These are phyloP conservation scores for Hysterangium stoloniferum DNA, from an alignment of 768 basidiomycete species.

Conservation along the genomic window DNA sequence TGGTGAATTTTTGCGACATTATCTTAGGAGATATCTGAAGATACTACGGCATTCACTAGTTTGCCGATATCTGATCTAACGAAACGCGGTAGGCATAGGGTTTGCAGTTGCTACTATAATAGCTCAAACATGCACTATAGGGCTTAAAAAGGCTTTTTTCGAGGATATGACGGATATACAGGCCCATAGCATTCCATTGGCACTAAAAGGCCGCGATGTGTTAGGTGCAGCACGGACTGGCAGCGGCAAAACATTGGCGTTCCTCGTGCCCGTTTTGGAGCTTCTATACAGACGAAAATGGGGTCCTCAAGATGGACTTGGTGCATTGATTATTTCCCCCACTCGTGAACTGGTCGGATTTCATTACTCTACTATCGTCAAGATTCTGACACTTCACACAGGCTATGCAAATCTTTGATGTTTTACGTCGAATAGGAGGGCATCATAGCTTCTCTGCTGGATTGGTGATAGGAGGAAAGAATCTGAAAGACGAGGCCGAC, in stretches of 20 bases:
- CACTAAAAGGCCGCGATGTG: conserved; percentile 57
- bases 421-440: conserved; percentile 86
- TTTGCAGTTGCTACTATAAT: background rate
- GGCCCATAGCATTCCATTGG: conserved; percentile 47
- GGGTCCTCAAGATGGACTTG: conserved; percentile 69
- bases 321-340: conserved; percentile 89
- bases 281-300: conserved; percentile 56
- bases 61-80: conserved; percentile 74
- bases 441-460: conserved; percentile 92
- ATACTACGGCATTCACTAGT: conserved; percentile 55
- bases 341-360: conserved; percentile 79
- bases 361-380: conserved; percentile 5
- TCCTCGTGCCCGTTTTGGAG: conserved; percentile 61
- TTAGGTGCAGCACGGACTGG: conserved; percentile 65
- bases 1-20: background rate
- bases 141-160: conserved; percentile 82
- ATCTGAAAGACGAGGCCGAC: conserved; percentile 85
- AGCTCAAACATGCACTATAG: conserved; percentile 31
- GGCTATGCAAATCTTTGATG: conserved; percentile 98
- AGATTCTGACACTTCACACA: conserved; percentile 25
- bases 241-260: conserved; percentile 69
- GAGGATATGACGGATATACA: conserved; percentile 82
- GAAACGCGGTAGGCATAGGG: conserved; percentile 48
- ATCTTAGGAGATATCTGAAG: conserved; percentile 41
- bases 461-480: conserved; percentile 94